Percentiles rank a stretch among this genome's conserved stretches.
phyloP scores from a whole-genome alignment of 768 basidiomycete species.

The Udeniomyces megalosporus region DNA sequence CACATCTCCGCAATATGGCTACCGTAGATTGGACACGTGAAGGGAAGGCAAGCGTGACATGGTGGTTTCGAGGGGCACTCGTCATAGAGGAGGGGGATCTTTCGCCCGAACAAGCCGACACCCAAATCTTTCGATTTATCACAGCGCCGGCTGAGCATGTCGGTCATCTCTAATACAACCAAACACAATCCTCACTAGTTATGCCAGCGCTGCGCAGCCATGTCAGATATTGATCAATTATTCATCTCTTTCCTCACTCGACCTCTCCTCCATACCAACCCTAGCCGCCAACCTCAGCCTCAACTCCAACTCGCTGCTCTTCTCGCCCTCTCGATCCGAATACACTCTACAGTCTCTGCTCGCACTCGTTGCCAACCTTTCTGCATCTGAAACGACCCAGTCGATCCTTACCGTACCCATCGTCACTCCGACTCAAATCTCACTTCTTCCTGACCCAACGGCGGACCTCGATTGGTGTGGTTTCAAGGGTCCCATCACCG shows the following conservation, averaged over 20 bases:
- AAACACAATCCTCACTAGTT: no score
- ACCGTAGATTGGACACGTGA: no score
- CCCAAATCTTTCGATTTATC: no score
- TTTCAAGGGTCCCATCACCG: constrained; percentile 91
- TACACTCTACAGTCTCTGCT: constrained; percentile 74
- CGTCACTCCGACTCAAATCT: constrained; percentile 52
- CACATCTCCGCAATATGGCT: no score
- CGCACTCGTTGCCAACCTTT: constrained; percentile 33
- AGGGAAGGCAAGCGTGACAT: no score
- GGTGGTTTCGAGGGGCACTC: background rate
- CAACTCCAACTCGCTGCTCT: constrained; percentile 87
- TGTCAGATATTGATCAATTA: background rate
- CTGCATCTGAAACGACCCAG: constrained; percentile 32
- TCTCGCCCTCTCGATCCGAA: constrained; percentile 58
- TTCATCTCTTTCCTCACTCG: constrained; percentile 31
- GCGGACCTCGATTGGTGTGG: constrained; percentile 91
- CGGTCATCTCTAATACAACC: no score
- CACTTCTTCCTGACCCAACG: constrained; percentile 61
- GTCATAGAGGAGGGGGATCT: background rate
- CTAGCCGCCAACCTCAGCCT: constrained; percentile 27
- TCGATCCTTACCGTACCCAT: constrained; percentile 66
- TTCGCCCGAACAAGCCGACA: no score
- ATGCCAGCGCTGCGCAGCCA: no score
- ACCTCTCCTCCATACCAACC: background rate
- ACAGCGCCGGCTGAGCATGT: no score